Base-by-base conservation (phyloP, 148 eudicot species). In the Drosera capensis region DNA sequence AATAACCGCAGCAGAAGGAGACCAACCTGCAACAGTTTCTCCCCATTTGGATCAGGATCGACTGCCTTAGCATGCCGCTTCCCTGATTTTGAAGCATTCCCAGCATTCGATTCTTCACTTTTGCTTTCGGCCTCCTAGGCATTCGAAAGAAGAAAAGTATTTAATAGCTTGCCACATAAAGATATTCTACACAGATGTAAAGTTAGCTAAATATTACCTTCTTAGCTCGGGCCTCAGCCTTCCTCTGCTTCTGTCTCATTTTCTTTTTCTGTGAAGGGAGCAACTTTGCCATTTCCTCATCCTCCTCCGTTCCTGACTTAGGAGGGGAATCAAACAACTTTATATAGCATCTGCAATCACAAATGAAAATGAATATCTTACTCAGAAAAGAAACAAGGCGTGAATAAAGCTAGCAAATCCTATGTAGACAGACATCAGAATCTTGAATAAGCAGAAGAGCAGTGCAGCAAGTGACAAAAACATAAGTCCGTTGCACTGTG, bases 191-290 rank as follows among this genome's bases (percentile, higher is more conserved):
- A 34, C 1, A 11, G 45, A 50, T 23, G 8, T 20, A 20, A 43
- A 40, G 17, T 16, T 54, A 56, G 20, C 24, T 49, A 18, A 22
- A 18, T 43, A 45, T 16, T 74, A 84, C 99, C 68, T 90, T 90
- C 72, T 90, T 90, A 25, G 99, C 95, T 51, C 93, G 72, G 40
- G 95, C 95, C 59, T 84, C 97, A 34, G 99, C 95, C 61, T 90
- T 90, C 54, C 82, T 80, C 71, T 80, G 99, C 66, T 78, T 90
- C 75, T 90, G 99, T 52, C 76, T 80, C 77, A 90, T 14, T 64
- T 90, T 90, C 88, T 90, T 85, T 65, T 80, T 84, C 62, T 90
- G 99, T 41, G 93, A 51, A 66, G 95, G 68, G 55, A 75, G 76
- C 69, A 90, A 55, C 57, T 73, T 90, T 13, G 93, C 70, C 76